These are phyloP conservation scores for Phytopythium boreale DNA, from an alignment of 352 stramenopile species.

Conservation along the genomic window DNA sequence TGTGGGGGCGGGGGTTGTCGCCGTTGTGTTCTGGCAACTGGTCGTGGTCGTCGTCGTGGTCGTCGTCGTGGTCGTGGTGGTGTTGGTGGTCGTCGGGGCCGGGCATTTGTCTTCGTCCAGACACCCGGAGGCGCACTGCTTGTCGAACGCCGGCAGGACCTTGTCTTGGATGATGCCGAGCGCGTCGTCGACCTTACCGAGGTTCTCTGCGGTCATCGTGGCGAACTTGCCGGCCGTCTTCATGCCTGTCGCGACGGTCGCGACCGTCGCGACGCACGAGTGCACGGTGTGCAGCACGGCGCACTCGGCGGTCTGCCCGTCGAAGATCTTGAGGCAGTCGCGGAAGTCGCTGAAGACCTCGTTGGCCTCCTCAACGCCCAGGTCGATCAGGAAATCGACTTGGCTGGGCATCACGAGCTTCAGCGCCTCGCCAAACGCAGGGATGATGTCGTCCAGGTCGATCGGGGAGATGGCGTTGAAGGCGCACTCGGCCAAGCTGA, in stretches of 20 bases:
- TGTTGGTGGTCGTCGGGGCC: background rate
- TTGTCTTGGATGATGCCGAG: constrained; percentile 1
- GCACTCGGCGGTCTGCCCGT: constrained; percentile 5
- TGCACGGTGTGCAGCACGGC: constrained; percentile 5
- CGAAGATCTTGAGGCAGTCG: constrained; percentile 13
- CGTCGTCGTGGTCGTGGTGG: background rate
- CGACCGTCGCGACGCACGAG: constrained; percentile 2
- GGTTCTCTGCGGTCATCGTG: background rate
- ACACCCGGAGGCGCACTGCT: constrained; percentile 10
- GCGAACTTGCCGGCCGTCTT: constrained; percentile 1
- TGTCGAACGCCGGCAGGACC: constrained; percentile 5
- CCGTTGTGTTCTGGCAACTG: constrained; percentile 2
- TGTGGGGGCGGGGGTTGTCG: background rate
- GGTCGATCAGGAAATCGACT: constrained; percentile 12
- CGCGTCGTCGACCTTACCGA: constrained; percentile 1
- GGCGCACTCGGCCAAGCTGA: constrained; percentile 1
- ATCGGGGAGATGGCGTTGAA: constrained; percentile 11
- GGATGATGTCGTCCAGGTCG: constrained; percentile 10
- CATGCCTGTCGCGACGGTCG: background rate
- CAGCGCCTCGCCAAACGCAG: constrained; percentile 5
- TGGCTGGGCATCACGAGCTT: constrained; percentile 8
- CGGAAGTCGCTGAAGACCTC: constrained; percentile 7
- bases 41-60: constrained; percentile 7
- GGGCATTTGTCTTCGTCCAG: constrained; percentile 7
- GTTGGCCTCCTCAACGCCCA: constrained; percentile 8